Percentiles rank a stretch among this genome's conserved stretches.
These are phyloP conservation scores for Schwanniomyces vanrijiae DNA, from an alignment of 805 yeast genomes.

Conservation along the genomic window DNA sequence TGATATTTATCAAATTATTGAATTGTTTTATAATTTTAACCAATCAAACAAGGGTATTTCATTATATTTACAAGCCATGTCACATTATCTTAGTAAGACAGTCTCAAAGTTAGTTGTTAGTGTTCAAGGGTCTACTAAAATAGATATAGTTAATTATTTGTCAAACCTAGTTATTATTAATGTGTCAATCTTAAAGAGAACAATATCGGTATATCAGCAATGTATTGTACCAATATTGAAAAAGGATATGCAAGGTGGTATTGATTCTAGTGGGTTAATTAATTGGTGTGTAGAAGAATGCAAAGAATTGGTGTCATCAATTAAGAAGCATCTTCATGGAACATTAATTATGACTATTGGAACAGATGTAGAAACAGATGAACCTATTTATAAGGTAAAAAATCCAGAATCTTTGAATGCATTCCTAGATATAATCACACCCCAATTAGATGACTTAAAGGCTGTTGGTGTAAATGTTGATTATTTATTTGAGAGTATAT, in stretches of 20 bases:
- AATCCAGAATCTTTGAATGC: constrained; percentile 44
- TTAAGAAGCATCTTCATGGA: constrained; percentile 68
- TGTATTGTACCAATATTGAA: constrained; percentile 46
- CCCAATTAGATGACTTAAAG: constrained; percentile 64
- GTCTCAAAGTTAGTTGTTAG: constrained; percentile 35
- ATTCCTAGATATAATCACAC: constrained; percentile 53
- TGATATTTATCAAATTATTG: constrained; percentile 34
- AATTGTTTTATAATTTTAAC: constrained; percentile 34
- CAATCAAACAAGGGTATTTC: constrained; percentile 36
- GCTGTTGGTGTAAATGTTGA: constrained; percentile 72
- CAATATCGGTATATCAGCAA: constrained; percentile 53
- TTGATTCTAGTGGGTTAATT: constrained; percentile 59
- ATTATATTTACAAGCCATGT: constrained; percentile 34
- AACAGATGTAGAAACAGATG: constrained; percentile 21
- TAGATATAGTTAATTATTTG: constrained; percentile 42
- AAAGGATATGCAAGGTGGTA: constrained; percentile 24
- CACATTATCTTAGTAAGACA: constrained; percentile 28
- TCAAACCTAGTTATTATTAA: constrained; percentile 39
- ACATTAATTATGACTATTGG: constrained; percentile 50
- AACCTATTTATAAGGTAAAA: constrained; percentile 30
- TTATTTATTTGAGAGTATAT: constrained; percentile 54
- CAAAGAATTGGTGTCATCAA: constrained; percentile 53
- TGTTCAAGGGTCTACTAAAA: constrained; percentile 43
- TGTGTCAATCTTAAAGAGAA: constrained; percentile 48
- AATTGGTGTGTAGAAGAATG: constrained; percentile 75